These are phyloP conservation scores for Plectosphaerella cucumerina DNA, from an alignment of 2,329 filamentous ascomycete species.

Conservation along the genomic window DNA sequence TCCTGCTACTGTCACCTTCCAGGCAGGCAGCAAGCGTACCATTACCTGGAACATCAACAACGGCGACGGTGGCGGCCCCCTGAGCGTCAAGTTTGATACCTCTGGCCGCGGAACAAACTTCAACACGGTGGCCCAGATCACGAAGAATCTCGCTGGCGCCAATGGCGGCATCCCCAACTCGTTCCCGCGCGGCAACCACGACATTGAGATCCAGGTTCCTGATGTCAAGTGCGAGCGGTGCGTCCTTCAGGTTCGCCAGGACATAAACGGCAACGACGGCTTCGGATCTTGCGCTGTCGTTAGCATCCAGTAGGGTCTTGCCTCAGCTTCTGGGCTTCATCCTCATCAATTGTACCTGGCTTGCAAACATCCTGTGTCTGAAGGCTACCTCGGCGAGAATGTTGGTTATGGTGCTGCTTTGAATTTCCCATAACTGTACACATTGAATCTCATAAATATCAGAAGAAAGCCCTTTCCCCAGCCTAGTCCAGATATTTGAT, in stretches of 20 bases:
- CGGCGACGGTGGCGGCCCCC: neutral
- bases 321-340: no score
- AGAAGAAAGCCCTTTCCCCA: no score
- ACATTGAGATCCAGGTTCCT: slow-evolving; percentile 2
- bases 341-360: no score
- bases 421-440: no score
- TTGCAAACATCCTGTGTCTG: no score
- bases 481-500: slow-evolving; percentile 13
- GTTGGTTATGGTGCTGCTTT: no score
- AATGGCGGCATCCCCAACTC: neutral
- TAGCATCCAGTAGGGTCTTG: slow-evolving; percentile 4
- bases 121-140: neutral
- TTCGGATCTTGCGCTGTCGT: slow-evolving; percentile 7
- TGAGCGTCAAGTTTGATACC: slow-evolving; percentile 2
- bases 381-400: no score
- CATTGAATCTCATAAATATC: no score
- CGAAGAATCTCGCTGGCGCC: neutral
- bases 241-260: slow-evolving; percentile 4
- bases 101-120: slow-evolving; percentile 2
- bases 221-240: neutral
- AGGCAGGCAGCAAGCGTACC: neutral
- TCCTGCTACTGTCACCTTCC: neutral
- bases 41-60: neutral
- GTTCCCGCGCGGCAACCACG: slow-evolving; percentile 2
- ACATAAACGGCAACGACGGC: neutral